Percentiles rank a stretch among this genome's conserved stretches.
Evolutionary conservation across 805 yeast species (phyloP).

Genomic region (Saccharomycopsis oosterbeekiorum): DNA sequence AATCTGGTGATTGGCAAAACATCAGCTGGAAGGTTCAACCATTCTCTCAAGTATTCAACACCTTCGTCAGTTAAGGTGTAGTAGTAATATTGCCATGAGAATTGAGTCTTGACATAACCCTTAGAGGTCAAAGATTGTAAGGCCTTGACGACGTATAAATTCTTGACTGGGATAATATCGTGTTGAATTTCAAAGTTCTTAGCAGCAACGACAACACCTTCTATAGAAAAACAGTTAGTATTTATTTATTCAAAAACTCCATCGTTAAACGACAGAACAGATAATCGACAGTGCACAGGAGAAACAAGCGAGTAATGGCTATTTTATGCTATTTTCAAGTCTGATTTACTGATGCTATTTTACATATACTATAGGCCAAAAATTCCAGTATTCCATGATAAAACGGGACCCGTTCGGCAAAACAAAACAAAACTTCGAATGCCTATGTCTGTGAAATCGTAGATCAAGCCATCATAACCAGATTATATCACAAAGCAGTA

Average conservation of each 20-base stretch:
- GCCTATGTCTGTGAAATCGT: no score
- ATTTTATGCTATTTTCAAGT: no score
- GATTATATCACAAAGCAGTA: no score
- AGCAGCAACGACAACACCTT: conserved; percentile 99
- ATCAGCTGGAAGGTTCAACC: conserved; percentile 97
- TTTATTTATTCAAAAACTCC: not conserved
- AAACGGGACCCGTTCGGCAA: no score
- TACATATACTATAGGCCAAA: no score
- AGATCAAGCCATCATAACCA: no score
- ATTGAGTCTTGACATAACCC: conserved; percentile 99
- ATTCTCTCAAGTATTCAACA: conserved; percentile 95
- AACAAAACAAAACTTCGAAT: no score
- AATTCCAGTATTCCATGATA: no score
- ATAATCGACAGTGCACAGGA: no score
- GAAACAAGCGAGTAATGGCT: no score
- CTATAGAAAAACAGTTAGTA: conserved; percentile 36
- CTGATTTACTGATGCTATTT: no score
- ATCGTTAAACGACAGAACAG: no score
- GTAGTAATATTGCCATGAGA: conserved; percentile 99
- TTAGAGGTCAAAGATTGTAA: conserved; percentile 97
- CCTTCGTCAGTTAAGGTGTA: conserved; percentile 99
- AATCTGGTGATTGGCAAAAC: conserved; percentile 97
- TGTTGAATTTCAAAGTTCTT: conserved; percentile 97
- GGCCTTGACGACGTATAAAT: conserved; percentile 97
- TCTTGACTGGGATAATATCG: conserved; percentile 96